A percentile compares a stretch with the other conserved stretches of the same genome.
These are phyloP conservation scores for Leccinum fallax DNA, from an alignment of 1,284 basidiomycete genomes.

Conservation along the genomic window DNA sequence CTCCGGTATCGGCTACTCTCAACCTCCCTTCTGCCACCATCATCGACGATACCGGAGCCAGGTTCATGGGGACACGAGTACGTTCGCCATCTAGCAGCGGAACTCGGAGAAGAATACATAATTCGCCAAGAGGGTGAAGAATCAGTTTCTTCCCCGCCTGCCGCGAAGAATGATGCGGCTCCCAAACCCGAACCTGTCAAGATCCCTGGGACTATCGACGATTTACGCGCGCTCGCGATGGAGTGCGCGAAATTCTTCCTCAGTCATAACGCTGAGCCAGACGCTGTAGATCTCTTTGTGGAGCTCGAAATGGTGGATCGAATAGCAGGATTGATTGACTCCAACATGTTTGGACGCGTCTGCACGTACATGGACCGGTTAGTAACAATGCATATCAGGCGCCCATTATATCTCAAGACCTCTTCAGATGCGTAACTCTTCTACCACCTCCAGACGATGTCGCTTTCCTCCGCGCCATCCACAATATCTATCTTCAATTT, in stretches of 20 bases:
- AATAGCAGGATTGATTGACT: conserved; percentile 78
- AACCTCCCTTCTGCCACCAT: conserved; percentile 64
- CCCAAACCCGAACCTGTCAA: conserved; percentile 34
- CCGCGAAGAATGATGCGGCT: conserved; percentile 35
- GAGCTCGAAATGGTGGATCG: conserved; percentile 92
- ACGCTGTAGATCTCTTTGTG: conserved; percentile 95
- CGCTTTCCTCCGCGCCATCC: conserved; percentile 88
- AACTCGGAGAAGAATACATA: conserved; percentile 93
- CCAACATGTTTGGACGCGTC: conserved; percentile 90
- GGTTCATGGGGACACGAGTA: conserved; percentile 99
- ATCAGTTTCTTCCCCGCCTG: conserved; percentile 28
- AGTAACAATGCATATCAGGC: conserved; percentile 30
- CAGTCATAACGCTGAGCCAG: conserved; percentile 96
- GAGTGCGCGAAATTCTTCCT: conserved; percentile 93
- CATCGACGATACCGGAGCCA: conserved; percentile 78
- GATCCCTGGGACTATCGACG: conserved; percentile 61
- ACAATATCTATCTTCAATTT: conserved; percentile 88
- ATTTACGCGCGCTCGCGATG: conserved; percentile 78
- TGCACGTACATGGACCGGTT: conserved; percentile 97
- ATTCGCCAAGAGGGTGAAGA: conserved; percentile 55
- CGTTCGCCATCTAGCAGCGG: conserved; percentile 94
- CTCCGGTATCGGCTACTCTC: conserved; percentile 89
- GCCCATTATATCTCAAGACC: conserved; percentile 14
- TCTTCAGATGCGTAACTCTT: conserved; percentile 81
- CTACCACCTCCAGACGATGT: conserved; percentile 94